Conservation (phyloP, 768 basidiomycete genomes). For the Amanita pallidorosea region DNA sequence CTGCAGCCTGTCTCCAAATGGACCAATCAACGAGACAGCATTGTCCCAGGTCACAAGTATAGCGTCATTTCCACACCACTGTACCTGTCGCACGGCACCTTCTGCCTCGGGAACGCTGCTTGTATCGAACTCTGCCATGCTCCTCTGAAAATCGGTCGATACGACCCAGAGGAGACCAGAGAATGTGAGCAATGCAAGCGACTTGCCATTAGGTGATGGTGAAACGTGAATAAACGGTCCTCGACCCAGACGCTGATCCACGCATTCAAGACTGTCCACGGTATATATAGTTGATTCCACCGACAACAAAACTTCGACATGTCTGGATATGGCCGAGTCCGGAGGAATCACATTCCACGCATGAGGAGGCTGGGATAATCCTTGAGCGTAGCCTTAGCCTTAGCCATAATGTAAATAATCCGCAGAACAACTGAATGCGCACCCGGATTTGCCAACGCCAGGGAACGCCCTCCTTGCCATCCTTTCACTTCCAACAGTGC, state of each 20-base stretch:
- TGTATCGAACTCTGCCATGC: conserved; percentile 81
- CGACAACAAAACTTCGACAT: conserved; percentile 82
- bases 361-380: conserved; percentile 65
- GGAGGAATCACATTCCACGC: conserved; percentile 89
- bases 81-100: conserved; percentile 58
- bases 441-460: conserved; percentile 70
- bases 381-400: conserved; percentile 22
- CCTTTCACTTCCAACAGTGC: conserved; percentile 79
- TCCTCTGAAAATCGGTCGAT: conserved; percentile 87
- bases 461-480: conserved; percentile 72
- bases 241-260: conserved; percentile 80
- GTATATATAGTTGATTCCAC: conserved; percentile 70
- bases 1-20: conserved; percentile 80
- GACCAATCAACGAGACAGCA: conserved; percentile 79
- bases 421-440: conserved; percentile 15
- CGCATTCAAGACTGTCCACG: conserved; percentile 80
- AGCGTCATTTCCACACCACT: conserved; percentile 97
- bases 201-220: conserved; percentile 90
- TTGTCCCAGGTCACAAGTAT: conserved; percentile 79
- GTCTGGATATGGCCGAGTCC: conserved; percentile 79
- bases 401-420: neutral
- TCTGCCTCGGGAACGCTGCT: conserved; percentile 39
- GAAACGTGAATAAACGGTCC: conserved; percentile 85
- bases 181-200: conserved; percentile 73
- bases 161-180: conserved; percentile 80